Conservation (phyloP, 257 asterid species). For the Anisodus tanguticus region DNA sequence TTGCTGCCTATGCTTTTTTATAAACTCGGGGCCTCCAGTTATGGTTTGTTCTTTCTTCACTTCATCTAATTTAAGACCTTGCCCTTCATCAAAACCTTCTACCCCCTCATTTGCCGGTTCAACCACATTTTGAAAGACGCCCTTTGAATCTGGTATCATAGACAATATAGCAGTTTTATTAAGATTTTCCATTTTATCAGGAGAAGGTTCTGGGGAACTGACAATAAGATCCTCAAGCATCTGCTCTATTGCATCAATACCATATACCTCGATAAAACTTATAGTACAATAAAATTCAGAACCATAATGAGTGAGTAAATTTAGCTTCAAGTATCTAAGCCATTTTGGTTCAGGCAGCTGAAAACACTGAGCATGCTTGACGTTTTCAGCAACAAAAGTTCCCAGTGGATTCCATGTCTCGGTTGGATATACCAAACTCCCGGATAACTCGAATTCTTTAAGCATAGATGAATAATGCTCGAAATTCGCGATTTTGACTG, state of each 20-base stretch:
- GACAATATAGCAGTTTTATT: constrained; percentile 55
- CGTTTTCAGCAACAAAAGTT: constrained; percentile 76
- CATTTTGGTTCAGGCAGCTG: constrained; percentile 88
- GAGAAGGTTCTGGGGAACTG: constrained; percentile 58
- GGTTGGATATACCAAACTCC: constrained; percentile 79
- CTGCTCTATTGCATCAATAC: constrained; percentile 91
- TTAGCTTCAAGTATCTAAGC: constrained; percentile 85
- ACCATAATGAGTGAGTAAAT: constrained; percentile 79
- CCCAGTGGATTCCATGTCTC: constrained; percentile 79
- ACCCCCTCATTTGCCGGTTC: constrained; percentile 45
- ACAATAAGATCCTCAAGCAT: constrained; percentile 96
- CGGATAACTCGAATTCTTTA: constrained; percentile 77
- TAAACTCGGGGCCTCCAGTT: constrained; percentile 50
- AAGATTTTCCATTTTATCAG: constrained; percentile 43
- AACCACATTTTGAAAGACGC: constrained; percentile 33
- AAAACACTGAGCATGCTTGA: constrained; percentile 82
- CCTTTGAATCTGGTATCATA: constrained; percentile 48
- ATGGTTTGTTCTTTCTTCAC: constrained; percentile 43
- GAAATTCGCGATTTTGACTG: constrained; percentile 84
- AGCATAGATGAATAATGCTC: constrained; percentile 92
- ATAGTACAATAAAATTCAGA: constrained; percentile 90
- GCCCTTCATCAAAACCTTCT: constrained; percentile 51
- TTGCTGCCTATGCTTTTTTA: constrained; percentile 56
- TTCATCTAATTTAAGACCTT: constrained; percentile 43
- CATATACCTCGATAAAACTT: constrained; percentile 90